These are phyloP conservation scores for Dionaea muscipula DNA, from an alignment of 179 eudicot species.

Conservation along the genomic window DNA sequence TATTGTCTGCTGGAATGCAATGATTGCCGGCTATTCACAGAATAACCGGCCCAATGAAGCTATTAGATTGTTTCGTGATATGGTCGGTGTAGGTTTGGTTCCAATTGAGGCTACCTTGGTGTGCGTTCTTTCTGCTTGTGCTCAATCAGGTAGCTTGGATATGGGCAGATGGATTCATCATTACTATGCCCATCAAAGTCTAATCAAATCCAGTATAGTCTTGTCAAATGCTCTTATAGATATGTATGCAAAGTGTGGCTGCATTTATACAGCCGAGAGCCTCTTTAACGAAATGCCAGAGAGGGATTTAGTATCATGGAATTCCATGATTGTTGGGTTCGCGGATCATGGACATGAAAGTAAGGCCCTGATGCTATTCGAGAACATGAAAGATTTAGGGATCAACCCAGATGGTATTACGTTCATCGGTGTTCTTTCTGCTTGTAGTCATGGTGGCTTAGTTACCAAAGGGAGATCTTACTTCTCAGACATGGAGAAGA, in stretches of 20 bases:
- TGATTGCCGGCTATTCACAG: slow-evolving; percentile 56
- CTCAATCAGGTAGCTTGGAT: slow-evolving; percentile 26
- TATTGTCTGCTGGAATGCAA: slow-evolving; percentile 66
- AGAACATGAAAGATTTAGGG: slow-evolving; percentile 24
- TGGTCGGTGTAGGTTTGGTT: slow-evolving; percentile 17
- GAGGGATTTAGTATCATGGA: slow-evolving; percentile 56
- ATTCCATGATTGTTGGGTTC: slow-evolving; percentile 36
- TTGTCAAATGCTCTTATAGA: slow-evolving; percentile 28
- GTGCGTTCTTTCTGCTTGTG: slow-evolving; percentile 30
- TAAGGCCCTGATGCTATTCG: slow-evolving; percentile 29
- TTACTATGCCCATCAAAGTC: slow-evolving; percentile 21
- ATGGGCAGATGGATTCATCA: slow-evolving; percentile 24
- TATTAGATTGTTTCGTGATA: slow-evolving; percentile 22
- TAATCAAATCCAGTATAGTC: slow-evolving; percentile 11
- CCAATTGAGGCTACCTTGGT: slow-evolving; percentile 34
- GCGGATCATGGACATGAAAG: slow-evolving; percentile 42
- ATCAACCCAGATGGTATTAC: slow-evolving; percentile 54
- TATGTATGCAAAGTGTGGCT: slow-evolving; percentile 48
- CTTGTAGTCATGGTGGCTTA: slow-evolving; percentile 67
- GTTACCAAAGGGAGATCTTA: slow-evolving; percentile 30
- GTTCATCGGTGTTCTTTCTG: slow-evolving; percentile 48
- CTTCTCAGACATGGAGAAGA: slow-evolving; percentile 32
- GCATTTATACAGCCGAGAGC: slow-evolving; percentile 39
- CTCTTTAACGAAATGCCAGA: slow-evolving; percentile 46
- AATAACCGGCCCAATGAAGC: slow-evolving; percentile 25